Conservation (phyloP, 345 rosid species). For the Corymbia maculata region DNA sequence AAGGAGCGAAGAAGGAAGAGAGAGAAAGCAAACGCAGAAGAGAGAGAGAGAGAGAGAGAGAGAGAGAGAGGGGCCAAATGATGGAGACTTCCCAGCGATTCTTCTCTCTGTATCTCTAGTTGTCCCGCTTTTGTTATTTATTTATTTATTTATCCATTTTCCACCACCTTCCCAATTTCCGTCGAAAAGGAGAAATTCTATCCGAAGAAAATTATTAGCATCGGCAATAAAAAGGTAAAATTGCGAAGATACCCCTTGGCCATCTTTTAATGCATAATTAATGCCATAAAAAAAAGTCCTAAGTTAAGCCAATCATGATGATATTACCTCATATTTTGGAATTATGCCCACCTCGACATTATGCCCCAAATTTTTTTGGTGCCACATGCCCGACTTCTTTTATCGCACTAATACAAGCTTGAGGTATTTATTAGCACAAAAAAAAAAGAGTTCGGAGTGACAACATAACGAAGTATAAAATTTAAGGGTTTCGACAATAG, state of each 20-base stretch:
- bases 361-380: background rate
- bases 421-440: background rate
- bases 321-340: no score
- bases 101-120: background rate
- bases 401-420: accelerated
- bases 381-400: no score
- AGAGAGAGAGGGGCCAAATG: background rate
- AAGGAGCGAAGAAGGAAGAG: slow-evolving; percentile 27
- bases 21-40: slow-evolving; percentile 10
- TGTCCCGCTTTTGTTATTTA: background rate
- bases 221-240: background rate
- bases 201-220: background rate
- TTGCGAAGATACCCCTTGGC: background rate
- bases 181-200: background rate
- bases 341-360: background rate
- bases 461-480: no score
- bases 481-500: background rate
- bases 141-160: background rate
- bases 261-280: background rate
- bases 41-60: slow-evolving; percentile 22
- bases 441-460: background rate
- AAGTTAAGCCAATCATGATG: no score
- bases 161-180: background rate
- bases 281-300: background rate
- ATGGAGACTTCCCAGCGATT: slow-evolving; percentile 2